phyloP scores from a whole-genome alignment of 257 asterid genomes.

The Cordia subcordata region DNA sequence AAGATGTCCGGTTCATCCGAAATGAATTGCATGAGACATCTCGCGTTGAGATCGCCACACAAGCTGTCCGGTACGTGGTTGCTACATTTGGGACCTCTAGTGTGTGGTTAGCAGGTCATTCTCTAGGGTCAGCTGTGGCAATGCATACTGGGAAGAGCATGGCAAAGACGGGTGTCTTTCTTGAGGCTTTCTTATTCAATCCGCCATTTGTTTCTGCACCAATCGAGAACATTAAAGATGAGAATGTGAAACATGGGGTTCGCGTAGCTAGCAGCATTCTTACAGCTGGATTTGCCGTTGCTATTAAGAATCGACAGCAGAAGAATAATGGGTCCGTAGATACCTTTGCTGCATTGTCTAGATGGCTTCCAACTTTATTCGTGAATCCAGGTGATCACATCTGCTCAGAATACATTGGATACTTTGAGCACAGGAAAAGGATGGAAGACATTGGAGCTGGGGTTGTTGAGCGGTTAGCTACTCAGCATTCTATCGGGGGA shows the following conservation, averaged over 20 bases:
- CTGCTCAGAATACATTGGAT: conserved; percentile 18
- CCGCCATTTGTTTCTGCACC: conserved; percentile 93
- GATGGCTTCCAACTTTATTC: conserved; percentile 36
- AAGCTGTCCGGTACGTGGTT: conserved; percentile 65
- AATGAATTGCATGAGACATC: conserved; percentile 80
- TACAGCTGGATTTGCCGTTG: conserved; percentile 91
- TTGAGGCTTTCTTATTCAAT: conserved; percentile 72
- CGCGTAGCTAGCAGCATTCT: conserved; percentile 78
- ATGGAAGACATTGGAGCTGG: conserved; percentile 1
- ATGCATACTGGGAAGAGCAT: conserved; percentile 76
- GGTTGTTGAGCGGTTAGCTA: background rate
- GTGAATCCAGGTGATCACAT: conserved; percentile 4
- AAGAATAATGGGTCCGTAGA: conserved; percentile 29
- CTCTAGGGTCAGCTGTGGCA: conserved; percentile 88
- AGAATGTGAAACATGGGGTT: conserved; percentile 70
- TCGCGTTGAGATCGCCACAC: conserved; percentile 68
- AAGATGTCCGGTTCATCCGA: conserved; percentile 57
- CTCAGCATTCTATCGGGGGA: conserved; percentile 3
- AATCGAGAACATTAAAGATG: conserved; percentile 69
- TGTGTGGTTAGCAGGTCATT: conserved; percentile 85
- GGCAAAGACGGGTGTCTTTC: conserved; percentile 62
- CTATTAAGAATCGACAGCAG: conserved; percentile 45
- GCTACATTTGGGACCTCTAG: conserved; percentile 61
- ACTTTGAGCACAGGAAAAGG: conserved; percentile 4
- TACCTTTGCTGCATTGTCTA: conserved; percentile 45